Evolutionary conservation across 176 grass and related monocot genomes (phyloP), one percentile per base, ranked within the genome.

Genomic region (Ensete glaucum): DNA sequence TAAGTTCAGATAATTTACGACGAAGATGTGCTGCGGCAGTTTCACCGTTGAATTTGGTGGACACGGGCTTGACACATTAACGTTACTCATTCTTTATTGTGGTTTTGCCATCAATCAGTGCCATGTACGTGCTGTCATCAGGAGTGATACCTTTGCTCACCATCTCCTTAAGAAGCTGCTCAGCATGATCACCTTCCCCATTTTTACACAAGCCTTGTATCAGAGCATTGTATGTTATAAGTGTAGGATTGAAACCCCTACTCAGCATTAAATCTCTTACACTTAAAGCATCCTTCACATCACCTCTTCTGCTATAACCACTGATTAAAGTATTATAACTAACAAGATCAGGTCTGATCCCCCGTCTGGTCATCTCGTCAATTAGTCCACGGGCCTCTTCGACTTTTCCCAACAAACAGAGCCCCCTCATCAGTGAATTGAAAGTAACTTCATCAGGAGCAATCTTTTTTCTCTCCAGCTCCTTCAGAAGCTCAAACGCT

Each of bases 271-370:
- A 22, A 74, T 74, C 52, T 56, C 72, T 54, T 17, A 74, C 16
- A 24, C 23, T 27, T 29, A 74, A 57, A 29, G 72, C 72, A 57
- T 29, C 72, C 15, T 74, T 11, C 52, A 74, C 23, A 29, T 74
- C 72, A 27, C 72, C 72, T 74, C 72, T 74, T 53, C 72, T 17
- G 53, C 72, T 74, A 74, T 74, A 74, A 74, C 72, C 72, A 43
- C 72, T 74, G 22, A 74, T 74, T 51, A 74, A 56, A 34, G 72
- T 74, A 74, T 74, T 74, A 19, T 74, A 74, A 57, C 72, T 74
- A 8, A 74, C 52, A 3, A 74, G 72, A 56, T 74, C 72, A 56
- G 72, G 72, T 34, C 0, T 43, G 20, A 74, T 54, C 12, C 72
- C 53, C 1, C 22, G 50, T 2, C 10, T 74, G 8, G 13, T 74